Evolutionary conservation across 345 rosid genomes (phyloP), one percentile per base, ranked within the genome.

Genomic region (Aquilaria yunnanensis): DNA sequence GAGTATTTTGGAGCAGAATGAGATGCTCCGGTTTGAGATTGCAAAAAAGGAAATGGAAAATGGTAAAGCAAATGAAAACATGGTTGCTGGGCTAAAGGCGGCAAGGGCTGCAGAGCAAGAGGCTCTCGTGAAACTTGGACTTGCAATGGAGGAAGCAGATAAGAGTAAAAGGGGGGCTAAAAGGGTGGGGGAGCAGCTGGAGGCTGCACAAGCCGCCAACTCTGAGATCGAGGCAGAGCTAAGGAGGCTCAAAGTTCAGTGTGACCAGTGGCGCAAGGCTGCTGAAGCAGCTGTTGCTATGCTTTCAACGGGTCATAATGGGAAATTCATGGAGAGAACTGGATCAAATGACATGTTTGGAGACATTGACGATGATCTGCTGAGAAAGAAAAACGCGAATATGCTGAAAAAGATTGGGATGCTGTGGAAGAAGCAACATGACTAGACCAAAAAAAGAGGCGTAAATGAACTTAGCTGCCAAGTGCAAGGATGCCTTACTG

Each of bases 181-280:
- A 11, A 79, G 93, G 59, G 85, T 81, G 50, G 56, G 84, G 0
- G 90, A 95, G 77, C 92, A 95, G 74, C 84, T 91, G 3, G 96
- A 89, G 60, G 92, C 96, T 43, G 83, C 88, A 23, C 96, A 89
- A 72, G 75, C 75, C 43, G 80, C 87, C 14, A 85, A 78, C 64
- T 73, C 85, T 0, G 93, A 89, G 50, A 77, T 84, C 80, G 96
- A 90, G 69, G 73, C 84, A 6, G 96, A 90, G 63, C 70, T 90
- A 57, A 85, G 97, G 80, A 87, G 78, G 81, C 77, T 91, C 41
- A 95, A 88, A 79, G 99, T 95, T 59, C 99, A 95, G 67, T 78
- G 97, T 10, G 93, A 95, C 67, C 99, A 95, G 69, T 95, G 96
- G 97, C 86, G 96, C 73, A 95, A 95, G 82, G 99, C 99, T 58